phyloP scores from a whole-genome alignment of 768 basidiomycete species.

The Boletus pseudopeckii region DNA sequence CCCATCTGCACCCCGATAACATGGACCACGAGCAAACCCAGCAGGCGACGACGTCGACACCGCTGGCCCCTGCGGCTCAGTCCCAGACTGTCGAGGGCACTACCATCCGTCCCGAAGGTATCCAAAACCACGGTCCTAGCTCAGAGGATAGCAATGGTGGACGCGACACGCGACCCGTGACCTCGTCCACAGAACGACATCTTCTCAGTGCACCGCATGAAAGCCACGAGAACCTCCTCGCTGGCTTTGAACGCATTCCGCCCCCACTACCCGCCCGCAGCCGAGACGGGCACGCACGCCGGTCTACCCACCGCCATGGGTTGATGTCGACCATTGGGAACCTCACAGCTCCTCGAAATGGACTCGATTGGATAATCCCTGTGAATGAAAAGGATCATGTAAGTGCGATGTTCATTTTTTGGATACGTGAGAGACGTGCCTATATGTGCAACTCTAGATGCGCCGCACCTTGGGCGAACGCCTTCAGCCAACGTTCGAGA shows the following conservation, averaged over 20 bases:
- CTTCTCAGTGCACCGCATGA: constrained; percentile 10
- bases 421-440: not conserved
- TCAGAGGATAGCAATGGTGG: not conserved
- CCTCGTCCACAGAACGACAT: constrained; percentile 6
- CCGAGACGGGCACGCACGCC: constrained; percentile 16
- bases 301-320: constrained; percentile 7
- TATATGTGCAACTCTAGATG: constrained; percentile 4
- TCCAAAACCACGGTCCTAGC: not conserved
- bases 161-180: not conserved
- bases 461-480: constrained; percentile 49
- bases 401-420: not conserved
- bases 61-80: not conserved
- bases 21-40: constrained; percentile 16
- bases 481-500: constrained; percentile 48
- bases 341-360: not conserved
- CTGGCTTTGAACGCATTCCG: constrained; percentile 5
- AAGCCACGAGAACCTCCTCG: constrained; percentile 2
- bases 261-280: constrained; percentile 7
- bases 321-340: not conserved
- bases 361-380: constrained; percentile 29
- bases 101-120: constrained; percentile 1
- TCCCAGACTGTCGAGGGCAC: not conserved
- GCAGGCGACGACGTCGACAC: not conserved
- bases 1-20: not conserved
- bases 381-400: constrained; percentile 19